Conservation (phyloP, 345 rosid genomes). For the Sisymbrium irio region DNA sequence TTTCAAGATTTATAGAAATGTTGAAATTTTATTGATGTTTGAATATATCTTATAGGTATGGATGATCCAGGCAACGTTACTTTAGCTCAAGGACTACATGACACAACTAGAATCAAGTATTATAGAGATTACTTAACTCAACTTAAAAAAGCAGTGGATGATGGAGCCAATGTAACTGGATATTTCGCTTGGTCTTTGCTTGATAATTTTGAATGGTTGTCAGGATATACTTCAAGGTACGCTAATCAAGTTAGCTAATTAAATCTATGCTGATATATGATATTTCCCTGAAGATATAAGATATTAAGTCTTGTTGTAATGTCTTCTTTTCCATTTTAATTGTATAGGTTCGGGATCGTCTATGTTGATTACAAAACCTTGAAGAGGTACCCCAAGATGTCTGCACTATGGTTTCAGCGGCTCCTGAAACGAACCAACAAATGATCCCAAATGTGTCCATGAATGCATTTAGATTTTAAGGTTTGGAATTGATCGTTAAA, state of each 20-base stretch:
- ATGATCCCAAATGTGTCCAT: slow-evolving; percentile 3
- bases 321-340: neutral
- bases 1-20: neutral
- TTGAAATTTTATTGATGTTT: neutral
- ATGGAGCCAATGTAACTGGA: slow-evolving; percentile 79
- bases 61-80: slow-evolving; percentile 89
- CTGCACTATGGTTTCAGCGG: slow-evolving; percentile 84
- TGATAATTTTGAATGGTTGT: slow-evolving; percentile 93
- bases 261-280: neutral
- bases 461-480: neutral
- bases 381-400: slow-evolving; percentile 88
- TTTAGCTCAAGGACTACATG: slow-evolving; percentile 61
- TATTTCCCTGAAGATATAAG: neutral
- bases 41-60: slow-evolving; percentile 54
- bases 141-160: slow-evolving; percentile 75
- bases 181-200: slow-evolving; percentile 98
- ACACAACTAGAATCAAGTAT: slow-evolving; percentile 73
- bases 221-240: slow-evolving; percentile 81
- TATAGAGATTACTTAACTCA: slow-evolving; percentile 71
- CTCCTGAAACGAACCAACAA: slow-evolving; percentile 45
- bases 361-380: slow-evolving; percentile 69
- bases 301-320: neutral
- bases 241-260: neutral
- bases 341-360: slow-evolving; percentile 70
- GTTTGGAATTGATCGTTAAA: neutral